Percentiles rank a stretch among this genome's conserved stretches.
These are phyloP conservation scores for Cercophora newfieldiana DNA, from an alignment of 495 filamentous ascomycete genomes.

Conservation along the genomic window DNA sequence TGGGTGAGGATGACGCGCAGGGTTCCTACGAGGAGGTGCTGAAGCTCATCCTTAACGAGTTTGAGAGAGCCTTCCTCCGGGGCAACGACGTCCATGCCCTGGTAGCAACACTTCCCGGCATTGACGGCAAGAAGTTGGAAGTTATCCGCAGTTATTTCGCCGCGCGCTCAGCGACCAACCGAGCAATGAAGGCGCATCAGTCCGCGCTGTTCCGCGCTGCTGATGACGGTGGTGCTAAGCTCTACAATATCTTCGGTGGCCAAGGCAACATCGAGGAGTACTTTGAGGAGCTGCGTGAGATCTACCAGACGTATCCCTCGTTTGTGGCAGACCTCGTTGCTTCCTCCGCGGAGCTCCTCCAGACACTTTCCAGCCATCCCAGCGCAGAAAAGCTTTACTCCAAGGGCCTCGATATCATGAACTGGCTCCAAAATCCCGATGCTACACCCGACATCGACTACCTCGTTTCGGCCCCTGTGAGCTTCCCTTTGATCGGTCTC, in stretches of 20 bases:
- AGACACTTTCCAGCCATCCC: conserved; percentile 78
- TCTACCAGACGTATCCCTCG: conserved; percentile 86
- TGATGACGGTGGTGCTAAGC: conserved; percentile 69
- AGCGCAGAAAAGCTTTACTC: conserved; percentile 91
- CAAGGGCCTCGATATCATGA: conserved; percentile 90
- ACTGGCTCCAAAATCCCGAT: conserved; percentile 85
- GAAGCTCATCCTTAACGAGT: conserved; percentile 87
- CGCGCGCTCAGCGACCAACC: conserved; percentile 76
- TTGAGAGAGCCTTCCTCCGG: conserved; percentile 89
- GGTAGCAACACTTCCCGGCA: conserved; percentile 80
- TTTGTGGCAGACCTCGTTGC: conserved; percentile 83
- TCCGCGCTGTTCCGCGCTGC: conserved; percentile 91
- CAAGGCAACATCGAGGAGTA: conserved; percentile 99
- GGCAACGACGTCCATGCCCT: conserved; percentile 96
- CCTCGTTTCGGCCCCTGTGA: conserved; percentile 94
- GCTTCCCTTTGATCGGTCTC: conserved; percentile 92
- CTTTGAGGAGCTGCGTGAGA: conserved; percentile 91
- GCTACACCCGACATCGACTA: conserved; percentile 93
- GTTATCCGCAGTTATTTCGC: conserved; percentile 88
- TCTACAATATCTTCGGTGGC: conserved; percentile 96
- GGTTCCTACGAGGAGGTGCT: conserved; percentile 84
- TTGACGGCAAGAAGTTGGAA: conserved; percentile 81
- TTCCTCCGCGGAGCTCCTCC: conserved; percentile 77
- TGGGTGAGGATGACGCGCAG: conserved; percentile 85
- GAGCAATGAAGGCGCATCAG: conserved; percentile 83